phyloP scores from a whole-genome alignment of 345 rosid genomes.

The Lenwebbia sp. region DNA sequence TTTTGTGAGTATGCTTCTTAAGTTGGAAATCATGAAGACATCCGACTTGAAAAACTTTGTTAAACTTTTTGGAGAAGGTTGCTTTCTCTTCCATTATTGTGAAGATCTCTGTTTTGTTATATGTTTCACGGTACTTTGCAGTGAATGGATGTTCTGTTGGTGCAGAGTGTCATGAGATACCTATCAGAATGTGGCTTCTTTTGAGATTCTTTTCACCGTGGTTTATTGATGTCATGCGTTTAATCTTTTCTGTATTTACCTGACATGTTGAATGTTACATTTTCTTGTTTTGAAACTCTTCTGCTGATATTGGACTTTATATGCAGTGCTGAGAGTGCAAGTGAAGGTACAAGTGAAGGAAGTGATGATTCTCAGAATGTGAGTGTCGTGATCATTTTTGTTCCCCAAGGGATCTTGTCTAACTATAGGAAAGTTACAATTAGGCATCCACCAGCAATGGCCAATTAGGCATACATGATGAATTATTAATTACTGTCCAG shows the following conservation, averaged over 20 bases:
- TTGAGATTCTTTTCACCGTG: neutral
- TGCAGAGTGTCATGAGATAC: neutral
- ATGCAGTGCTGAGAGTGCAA: conserved; percentile 77
- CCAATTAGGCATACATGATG: neutral
- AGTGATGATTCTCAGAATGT: conserved; percentile 94
- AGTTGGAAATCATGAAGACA: neutral
- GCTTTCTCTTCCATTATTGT: neutral
- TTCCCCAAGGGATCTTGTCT: neutral
- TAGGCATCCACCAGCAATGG: neutral
- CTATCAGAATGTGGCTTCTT: neutral
- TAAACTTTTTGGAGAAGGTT: neutral
- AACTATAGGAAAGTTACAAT: neutral
- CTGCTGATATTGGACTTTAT: conserved; percentile 14
- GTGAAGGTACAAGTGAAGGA: conserved; percentile 97
- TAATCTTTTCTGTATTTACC: neutral
- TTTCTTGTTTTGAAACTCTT: neutral
- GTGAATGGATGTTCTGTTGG: neutral
- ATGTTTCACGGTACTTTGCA: neutral
- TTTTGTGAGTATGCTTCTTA: neutral
- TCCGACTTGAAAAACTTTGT: neutral
- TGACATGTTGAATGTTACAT: neutral
- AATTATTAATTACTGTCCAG: neutral
- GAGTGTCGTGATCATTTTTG: conserved; percentile 17
- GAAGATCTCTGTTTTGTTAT: neutral
- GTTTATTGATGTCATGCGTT: neutral